phyloP scores from a whole-genome alignment of 176 grass and related monocot species.

The Bromus sterilis region DNA sequence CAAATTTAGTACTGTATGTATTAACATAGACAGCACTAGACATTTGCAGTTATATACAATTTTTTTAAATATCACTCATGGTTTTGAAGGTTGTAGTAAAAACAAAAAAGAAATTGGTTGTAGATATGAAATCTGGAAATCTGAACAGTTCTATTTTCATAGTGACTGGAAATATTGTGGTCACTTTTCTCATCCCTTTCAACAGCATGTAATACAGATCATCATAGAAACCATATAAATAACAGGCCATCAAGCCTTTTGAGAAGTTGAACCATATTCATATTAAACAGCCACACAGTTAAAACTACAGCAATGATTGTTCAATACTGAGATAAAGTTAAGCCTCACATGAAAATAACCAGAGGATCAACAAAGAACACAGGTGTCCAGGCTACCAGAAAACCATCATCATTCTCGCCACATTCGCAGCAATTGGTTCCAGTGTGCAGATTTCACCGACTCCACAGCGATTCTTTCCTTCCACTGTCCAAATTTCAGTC shows the following conservation, averaged over 20 bases:
- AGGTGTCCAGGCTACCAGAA: background rate
- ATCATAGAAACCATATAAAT: background rate
- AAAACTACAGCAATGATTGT: background rate
- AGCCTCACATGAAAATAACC: background rate
- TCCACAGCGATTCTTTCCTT: background rate
- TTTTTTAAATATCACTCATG: no score
- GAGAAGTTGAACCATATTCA: background rate
- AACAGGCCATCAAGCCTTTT: background rate
- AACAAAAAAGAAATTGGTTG: accelerated
- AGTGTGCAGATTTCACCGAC: background rate
- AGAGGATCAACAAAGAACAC: background rate
- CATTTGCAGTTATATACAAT: no score
- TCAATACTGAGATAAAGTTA: background rate
- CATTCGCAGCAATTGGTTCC: background rate
- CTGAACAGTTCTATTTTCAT: no score
- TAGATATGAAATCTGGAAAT: no score
- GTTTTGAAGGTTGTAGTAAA: no score
- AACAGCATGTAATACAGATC: background rate
- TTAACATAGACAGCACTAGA: no score
- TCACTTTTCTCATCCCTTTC: no score
- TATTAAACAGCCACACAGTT: background rate
- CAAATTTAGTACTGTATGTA: no score
- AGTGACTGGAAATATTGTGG: no score
- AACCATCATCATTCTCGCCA: background rate
- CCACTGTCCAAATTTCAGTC: background rate